phyloP scores from a whole-genome alignment of 139 green algal species.

The Micractinium sp. region DNA sequence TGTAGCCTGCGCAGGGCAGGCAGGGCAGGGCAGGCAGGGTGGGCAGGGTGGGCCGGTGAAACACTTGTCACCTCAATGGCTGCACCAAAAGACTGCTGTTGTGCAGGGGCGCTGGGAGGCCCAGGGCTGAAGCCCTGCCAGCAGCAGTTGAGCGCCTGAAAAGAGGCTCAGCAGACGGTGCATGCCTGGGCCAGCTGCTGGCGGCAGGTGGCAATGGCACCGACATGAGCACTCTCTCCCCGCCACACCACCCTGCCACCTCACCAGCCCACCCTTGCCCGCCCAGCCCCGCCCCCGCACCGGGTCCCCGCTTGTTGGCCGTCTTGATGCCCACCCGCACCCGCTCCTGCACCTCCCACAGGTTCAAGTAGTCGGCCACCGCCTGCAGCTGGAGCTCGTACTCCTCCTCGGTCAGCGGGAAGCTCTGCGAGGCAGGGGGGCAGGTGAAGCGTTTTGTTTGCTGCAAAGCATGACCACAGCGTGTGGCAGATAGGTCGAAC shows the following conservation, averaged over 20 bases:
- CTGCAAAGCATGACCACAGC: too few relatives aligned
- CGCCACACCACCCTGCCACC: too few relatives aligned
- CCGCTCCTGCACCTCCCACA: slow-evolving; percentile 49
- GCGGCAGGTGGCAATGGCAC: too few relatives aligned
- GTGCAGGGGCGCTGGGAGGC: too few relatives aligned
- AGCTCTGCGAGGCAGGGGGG: slow-evolving; percentile 24
- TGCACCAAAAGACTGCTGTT: background rate
- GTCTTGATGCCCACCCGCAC: slow-evolving; percentile 50
- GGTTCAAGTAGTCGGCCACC: slow-evolving; percentile 53
- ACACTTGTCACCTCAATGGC: background rate
- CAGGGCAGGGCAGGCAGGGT: background rate
- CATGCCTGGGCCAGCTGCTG: background rate
- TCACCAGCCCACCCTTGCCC: too few relatives aligned
- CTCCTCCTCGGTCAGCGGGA: slow-evolving; percentile 62
- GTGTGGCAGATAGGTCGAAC: too few relatives aligned
- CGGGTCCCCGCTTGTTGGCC: slow-evolving; percentile 25
- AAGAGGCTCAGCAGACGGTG: background rate
- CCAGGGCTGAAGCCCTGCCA: too few relatives aligned
- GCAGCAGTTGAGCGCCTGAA: too few relatives aligned
- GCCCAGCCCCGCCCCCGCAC: background rate
- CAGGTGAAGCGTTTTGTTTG: background rate
- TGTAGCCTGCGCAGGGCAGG: slow-evolving; percentile 27
- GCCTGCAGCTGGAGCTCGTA: slow-evolving; percentile 64
- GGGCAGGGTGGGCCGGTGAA: too few relatives aligned
- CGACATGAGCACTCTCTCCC: too few relatives aligned